Conservation (phyloP, 164 flowering plant genomes). For the Macadamia tetraphylla region DNA sequence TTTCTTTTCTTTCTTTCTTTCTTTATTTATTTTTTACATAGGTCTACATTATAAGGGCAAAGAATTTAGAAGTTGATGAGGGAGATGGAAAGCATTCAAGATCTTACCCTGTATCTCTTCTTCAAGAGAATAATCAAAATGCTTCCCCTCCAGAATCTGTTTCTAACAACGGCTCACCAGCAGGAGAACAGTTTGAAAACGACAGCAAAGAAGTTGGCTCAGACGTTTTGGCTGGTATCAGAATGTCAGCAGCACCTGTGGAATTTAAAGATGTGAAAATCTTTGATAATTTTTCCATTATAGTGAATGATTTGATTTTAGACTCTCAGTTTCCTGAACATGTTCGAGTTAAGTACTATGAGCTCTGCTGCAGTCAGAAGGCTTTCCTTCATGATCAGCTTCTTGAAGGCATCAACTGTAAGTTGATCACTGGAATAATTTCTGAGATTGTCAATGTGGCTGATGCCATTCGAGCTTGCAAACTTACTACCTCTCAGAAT, state of each 20-base stretch:
- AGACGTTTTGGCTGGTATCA: conserved; percentile 27
- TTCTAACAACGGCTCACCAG: conserved; percentile 6
- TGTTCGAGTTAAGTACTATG: conserved; percentile 26
- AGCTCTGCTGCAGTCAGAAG: conserved; percentile 37
- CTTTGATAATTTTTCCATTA: conserved; percentile 27
- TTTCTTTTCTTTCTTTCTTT: too few relatives aligned
- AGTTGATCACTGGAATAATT: conserved; percentile 33
- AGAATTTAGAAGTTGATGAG: conserved; percentile 25
- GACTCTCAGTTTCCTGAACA: conserved; percentile 30
- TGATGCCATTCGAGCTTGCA: conserved; percentile 37
- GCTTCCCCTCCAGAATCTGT: conserved; percentile 2
- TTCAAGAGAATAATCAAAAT: conserved; percentile 18
- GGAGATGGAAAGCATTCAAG: conserved; percentile 21
- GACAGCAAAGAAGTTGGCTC: conserved; percentile 25
- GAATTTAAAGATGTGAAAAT: conserved; percentile 23
- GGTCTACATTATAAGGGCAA: conserved; percentile 45
- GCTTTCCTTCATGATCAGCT: conserved; percentile 31
- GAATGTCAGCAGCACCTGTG: conserved; percentile 12
- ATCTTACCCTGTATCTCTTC: conserved; percentile 15
- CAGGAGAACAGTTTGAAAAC: conserved; percentile 31
- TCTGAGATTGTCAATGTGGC: conserved; percentile 32
- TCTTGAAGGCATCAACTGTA: conserved; percentile 23
- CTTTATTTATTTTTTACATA: conserved; percentile 9
- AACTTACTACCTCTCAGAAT: conserved; percentile 23
- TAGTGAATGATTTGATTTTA: conserved; percentile 28